Evolutionary conservation across 495 filamentous ascomycete species (phyloP), one percentile per base, ranked within the genome.

Genomic region (Penicillium steckii): DNA sequence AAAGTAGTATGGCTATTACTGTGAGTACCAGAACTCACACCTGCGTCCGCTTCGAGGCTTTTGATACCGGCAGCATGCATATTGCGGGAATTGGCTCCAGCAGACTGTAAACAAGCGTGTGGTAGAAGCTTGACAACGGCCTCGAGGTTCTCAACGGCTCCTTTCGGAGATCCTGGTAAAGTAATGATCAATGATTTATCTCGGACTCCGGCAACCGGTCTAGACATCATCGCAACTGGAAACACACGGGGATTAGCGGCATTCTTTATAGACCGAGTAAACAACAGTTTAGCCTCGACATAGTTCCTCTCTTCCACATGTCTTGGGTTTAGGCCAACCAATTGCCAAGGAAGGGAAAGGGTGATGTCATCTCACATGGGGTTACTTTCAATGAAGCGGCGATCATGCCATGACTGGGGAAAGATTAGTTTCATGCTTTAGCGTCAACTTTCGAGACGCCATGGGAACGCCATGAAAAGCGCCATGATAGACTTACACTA

Each of bases 71-170:
- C 89, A 4, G 77, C 76, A 68, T 99, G 94, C 22, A 97, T 71
- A 13, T 75, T 66, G 59, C 94, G 80, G 0, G 94, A 99, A 62
- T 91, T 83, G 25, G 82, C 82, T 13, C 91, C 92, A 4, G 88
- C 86, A 51, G 89, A 88, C 74, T 97, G 94, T 18, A 86, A 72
- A 53, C 94, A 99, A 24, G 95, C 95, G 71, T 99, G 94, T 1
- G 94, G 91, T 2, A 99, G 75, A 40, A 91, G 85, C 60, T 88
- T 95, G 33, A 99, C 69, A n/a, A 97, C 73, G 2, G 91, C 84
- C 61, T 89, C 82, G n/a, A 99, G 81, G 62, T 97, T 99, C 72
- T 99, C 94, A 61, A 82, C 86, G 3, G 94, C 94, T n/a, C 91
- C 94, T 74, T 96, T 97, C 1, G 95, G 95, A 2, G 94, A 97